These are phyloP conservation scores for Colletotrichum spaethianum DNA, from an alignment of 2,329 filamentous ascomycete species.

Conservation along the genomic window DNA sequence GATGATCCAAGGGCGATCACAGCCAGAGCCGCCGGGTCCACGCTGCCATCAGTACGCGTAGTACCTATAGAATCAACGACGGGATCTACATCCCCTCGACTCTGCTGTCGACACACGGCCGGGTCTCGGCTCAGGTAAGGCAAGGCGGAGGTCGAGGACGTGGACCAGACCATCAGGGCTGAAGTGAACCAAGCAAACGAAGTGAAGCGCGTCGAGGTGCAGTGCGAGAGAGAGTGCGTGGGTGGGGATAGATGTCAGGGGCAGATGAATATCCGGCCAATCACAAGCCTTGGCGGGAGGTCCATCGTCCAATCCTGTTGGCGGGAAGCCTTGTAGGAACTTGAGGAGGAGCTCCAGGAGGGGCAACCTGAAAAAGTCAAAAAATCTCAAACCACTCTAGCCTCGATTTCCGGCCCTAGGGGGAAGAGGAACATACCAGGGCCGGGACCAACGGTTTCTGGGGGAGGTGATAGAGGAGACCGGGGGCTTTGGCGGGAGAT, in stretches of 20 bases:
- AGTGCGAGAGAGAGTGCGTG: not conserved
- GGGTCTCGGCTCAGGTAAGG: slow-evolving; percentile 32
- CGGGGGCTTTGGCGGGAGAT: slow-evolving; percentile 8
- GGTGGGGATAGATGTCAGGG: not conserved
- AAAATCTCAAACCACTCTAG: slow-evolving; percentile 37
- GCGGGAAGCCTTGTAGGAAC: slow-evolving; percentile 29
- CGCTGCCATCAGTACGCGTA: not conserved
- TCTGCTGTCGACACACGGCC: not conserved
- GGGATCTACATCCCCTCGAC: not conserved
- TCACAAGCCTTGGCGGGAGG: not conserved
- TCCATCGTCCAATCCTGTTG: slow-evolving; percentile 15
- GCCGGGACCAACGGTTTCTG: slow-evolving; percentile 31
- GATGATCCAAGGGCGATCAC: not conserved
- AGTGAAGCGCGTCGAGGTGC: slow-evolving; percentile 20
- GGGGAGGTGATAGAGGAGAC: slow-evolving; percentile 17
- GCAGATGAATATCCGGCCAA: not conserved
- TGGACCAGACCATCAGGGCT: slow-evolving; percentile 20
- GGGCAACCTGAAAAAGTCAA: not conserved
- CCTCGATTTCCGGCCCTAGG: slow-evolving; percentile 13
- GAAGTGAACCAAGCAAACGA: slow-evolving; percentile 19
- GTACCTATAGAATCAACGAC: not conserved
- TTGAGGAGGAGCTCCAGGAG: not conserved
- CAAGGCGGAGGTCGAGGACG: not conserved
- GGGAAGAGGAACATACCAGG: not conserved
- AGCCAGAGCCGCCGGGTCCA: not conserved